Evolutionary conservation across 2,329 filamentous ascomycete species (phyloP).

Genomic region (Cercospora sojina): DNA sequence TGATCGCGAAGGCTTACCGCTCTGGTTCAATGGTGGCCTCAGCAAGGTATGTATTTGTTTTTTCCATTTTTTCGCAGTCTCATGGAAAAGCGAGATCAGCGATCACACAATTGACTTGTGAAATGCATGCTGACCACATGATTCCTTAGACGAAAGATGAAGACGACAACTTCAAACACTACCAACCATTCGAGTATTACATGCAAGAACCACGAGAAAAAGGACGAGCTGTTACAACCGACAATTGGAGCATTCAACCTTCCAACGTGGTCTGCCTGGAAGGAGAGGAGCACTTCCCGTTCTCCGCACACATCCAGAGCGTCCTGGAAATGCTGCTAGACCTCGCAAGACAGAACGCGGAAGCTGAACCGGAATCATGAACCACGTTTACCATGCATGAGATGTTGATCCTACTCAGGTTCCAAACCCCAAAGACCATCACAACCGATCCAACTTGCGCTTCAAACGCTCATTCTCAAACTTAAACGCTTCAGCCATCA

Average conservation of each 20-base stretch:
- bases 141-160: constrained; percentile 42
- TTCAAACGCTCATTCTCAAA: constrained; percentile 12
- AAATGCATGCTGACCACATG: background rate
- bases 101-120: background rate
- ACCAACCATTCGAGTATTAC: constrained; percentile 41
- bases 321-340: constrained; percentile 37
- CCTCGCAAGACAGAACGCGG: constrained; percentile 21
- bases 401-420: background rate
- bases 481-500: constrained; percentile 16
- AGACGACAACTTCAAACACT: constrained; percentile 33
- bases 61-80: background rate
- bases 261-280: constrained; percentile 42
- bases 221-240: constrained; percentile 17
- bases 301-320: constrained; percentile 32
- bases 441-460: background rate
- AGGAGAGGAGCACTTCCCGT: constrained; percentile 30
- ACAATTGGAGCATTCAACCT: constrained; percentile 38
- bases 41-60: constrained; percentile 27
- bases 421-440: background rate
- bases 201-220: constrained; percentile 35
- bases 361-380: background rate
- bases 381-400: background rate
- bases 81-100: background rate
- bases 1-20: constrained; percentile 40
- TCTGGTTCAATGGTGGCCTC: constrained; percentile 52